phyloP scores from a whole-genome alignment of 441 rosid species.

The Pelargonium myrrhifolium region DNA sequence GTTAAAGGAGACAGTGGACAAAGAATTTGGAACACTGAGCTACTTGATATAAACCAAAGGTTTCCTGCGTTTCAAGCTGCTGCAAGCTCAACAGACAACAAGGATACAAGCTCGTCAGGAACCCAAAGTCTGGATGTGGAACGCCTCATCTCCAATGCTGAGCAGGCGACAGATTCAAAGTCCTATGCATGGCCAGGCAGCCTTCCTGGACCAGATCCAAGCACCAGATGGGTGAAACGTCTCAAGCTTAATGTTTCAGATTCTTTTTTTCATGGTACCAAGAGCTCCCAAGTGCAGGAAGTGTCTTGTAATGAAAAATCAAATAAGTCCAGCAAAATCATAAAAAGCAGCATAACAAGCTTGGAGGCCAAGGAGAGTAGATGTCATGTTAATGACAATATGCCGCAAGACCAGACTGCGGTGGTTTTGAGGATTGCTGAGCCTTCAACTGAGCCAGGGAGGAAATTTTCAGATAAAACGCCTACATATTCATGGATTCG shows the following conservation, averaged over 20 bases:
- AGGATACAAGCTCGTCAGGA: slow-evolving; percentile 58
- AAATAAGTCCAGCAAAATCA: slow-evolving; percentile 31
- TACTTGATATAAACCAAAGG: slow-evolving; percentile 51
- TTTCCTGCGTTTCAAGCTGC: slow-evolving; percentile 31
- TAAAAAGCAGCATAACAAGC: slow-evolving; percentile 26
- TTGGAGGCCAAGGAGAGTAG: slow-evolving; percentile 25
- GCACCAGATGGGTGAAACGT: slow-evolving; percentile 82
- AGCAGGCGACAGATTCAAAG: slow-evolving; percentile 32
- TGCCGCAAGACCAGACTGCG: slow-evolving; percentile 19
- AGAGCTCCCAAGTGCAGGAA: slow-evolving; percentile 36
- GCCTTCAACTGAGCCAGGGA: slow-evolving; percentile 23
- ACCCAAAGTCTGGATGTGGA: slow-evolving; percentile 70
- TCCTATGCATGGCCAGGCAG: slow-evolving; percentile 25
- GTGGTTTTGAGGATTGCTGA: slow-evolving; percentile 22
- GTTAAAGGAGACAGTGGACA: slow-evolving; percentile 25
- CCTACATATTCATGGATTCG: slow-evolving; percentile 59
- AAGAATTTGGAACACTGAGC: slow-evolving; percentile 22
- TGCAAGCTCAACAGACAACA: slow-evolving; percentile 32
- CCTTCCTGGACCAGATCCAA: slow-evolving; percentile 32
- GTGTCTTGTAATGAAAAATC: slow-evolving; percentile 36
- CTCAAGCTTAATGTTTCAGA: slow-evolving; percentile 42
- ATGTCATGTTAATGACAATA: slow-evolving; percentile 25
- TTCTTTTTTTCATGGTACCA: slow-evolving; percentile 37
- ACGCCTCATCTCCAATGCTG: slow-evolving; percentile 34
- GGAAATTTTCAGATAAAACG: slow-evolving; percentile 30